These are phyloP conservation scores for Pseudozyma pruni DNA, from an alignment of 1,284 basidiomycete genomes.

Conservation along the genomic window DNA sequence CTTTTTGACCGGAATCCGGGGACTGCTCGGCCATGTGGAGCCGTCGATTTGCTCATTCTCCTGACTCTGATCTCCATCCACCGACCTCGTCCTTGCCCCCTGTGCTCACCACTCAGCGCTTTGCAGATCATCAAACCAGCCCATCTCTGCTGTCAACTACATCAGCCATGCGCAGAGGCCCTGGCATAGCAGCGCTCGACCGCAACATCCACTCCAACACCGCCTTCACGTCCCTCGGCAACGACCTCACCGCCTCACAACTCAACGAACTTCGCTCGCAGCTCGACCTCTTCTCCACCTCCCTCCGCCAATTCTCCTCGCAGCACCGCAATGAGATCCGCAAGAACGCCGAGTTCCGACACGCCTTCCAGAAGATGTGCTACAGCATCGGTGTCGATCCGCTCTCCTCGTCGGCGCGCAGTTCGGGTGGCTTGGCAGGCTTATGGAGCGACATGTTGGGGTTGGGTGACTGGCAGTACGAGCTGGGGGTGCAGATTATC, in stretches of 20 bases:
- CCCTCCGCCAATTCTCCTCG: slow-evolving; percentile 82
- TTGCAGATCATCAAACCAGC: no score
- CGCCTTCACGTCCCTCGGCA: slow-evolving; percentile 82
- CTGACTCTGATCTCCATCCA: background rate
- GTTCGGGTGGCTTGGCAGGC: slow-evolving; percentile 75
- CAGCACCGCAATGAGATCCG: slow-evolving; percentile 85
- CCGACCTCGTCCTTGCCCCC: no score
- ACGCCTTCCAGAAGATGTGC: slow-evolving; percentile 96
- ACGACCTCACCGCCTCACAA: slow-evolving; percentile 80
- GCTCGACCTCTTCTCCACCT: slow-evolving; percentile 82
- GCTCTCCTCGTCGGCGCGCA: slow-evolving; percentile 70
- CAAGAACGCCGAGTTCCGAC: slow-evolving; percentile 85
- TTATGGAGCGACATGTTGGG: slow-evolving; percentile 86
- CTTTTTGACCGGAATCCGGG: background rate
- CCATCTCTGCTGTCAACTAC: no score
- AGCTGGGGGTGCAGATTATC: slow-evolving; percentile 94
- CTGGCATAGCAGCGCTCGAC: slow-evolving; percentile 71
- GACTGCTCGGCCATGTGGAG: slow-evolving; percentile 2
- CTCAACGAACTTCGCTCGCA: slow-evolving; percentile 82
- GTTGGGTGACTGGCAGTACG: slow-evolving; percentile 90
- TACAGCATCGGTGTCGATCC: slow-evolving; percentile 94
- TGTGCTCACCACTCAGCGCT: no score
- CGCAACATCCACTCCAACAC: slow-evolving; percentile 68
- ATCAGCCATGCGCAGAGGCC: slow-evolving; percentile 72
- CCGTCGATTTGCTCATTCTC: background rate